Percentiles rank a stretch among this genome's conserved stretches.
Conservation (phyloP, 1,284 basidiomycete species). For the Porogramme epimiltina region DNA sequence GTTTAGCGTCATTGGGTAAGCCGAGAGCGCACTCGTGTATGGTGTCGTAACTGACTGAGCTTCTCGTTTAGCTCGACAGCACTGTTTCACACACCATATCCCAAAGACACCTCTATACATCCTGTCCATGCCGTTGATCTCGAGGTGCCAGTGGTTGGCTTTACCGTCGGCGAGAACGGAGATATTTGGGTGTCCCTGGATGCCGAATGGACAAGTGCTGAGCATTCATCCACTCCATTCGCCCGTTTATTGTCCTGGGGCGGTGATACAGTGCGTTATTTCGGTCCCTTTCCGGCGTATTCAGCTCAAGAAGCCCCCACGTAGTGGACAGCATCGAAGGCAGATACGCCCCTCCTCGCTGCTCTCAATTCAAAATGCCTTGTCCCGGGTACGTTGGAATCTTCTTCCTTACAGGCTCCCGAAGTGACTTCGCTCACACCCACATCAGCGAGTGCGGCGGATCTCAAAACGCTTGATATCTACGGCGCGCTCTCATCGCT, state of each 20-base stretch:
- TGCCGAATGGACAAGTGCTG: slow-evolving; percentile 24
- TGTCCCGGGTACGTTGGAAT: slow-evolving; percentile 37
- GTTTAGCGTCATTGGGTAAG: slow-evolving; percentile 73
- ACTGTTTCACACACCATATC: slow-evolving; percentile 54
- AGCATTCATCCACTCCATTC: not conserved
- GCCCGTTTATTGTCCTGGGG: slow-evolving; percentile 23
- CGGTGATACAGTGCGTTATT: slow-evolving; percentile 19
- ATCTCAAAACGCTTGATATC: slow-evolving; percentile 56
- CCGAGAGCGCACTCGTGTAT: slow-evolving; percentile 11
- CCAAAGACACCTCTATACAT: slow-evolving; percentile 26
- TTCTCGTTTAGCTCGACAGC: slow-evolving; percentile 62
- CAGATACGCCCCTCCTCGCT: slow-evolving; percentile 29
- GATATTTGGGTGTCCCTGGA: slow-evolving; percentile 55
- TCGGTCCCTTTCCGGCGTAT: not conserved
- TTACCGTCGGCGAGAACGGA: slow-evolving; percentile 43
- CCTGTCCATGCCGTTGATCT: slow-evolving; percentile 51
- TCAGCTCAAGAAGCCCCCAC: not conserved
- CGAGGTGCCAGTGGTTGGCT: slow-evolving; percentile 60
- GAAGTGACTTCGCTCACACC: not conserved
- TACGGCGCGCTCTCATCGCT: slow-evolving; percentile 61
- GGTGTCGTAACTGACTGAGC: too few relatives aligned
- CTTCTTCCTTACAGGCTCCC: not conserved
- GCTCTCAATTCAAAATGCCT: slow-evolving; percentile 43
- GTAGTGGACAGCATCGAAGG: not conserved
- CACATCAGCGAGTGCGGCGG: slow-evolving; percentile 46